Evolutionary conservation across 495 filamentous ascomycete species (phyloP), one percentile per base, ranked within the genome.

Genomic region (Chaetomidium leptoderma): DNA sequence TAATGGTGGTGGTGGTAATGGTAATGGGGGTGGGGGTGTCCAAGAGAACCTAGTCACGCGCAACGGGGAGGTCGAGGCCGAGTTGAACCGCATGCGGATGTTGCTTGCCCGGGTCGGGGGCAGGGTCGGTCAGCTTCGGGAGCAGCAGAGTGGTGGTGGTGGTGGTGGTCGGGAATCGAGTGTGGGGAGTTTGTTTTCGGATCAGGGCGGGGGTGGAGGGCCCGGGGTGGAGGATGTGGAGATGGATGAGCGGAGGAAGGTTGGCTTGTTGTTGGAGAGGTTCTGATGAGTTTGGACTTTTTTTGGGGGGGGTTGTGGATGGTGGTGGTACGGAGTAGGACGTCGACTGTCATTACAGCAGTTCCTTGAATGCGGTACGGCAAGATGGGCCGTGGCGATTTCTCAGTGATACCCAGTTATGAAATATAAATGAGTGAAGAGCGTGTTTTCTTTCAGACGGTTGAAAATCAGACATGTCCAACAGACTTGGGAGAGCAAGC

Each of bases 11-110:
- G 30, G 16, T n/a, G 30, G 16, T 14, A 24, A 33, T 4, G 55
- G 24, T 9, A 56, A 44, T 16, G 63, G 76, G 3, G 44, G 16
- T 2, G 8, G 7, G 4, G 78, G 76, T 43, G 81, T 95, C 24
- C 90, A 95, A 64, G 84, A 85, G 23, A 95, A 92, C 70, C 73
- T 95, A 17, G 78, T 90, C 10, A 87, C 83, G 14, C 80, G 81
- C 42, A 85, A 90, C 69, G 86, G 86, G n/a, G 83, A 86, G 61
- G 67, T 95, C 23, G 82, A 83, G 59, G 74, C 77, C 39, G 90
- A 95, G 70, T 65, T 95, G 60, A 83, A 87, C 64, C 84, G 80
- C 61, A 92, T 90, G 84, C 80, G 86, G 36, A 81, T 90, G 68
- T 73, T 95, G 57, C 82, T 88, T 42, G 83, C 85, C 19, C 79